A percentile compares a stretch with the other conserved stretches of the same genome.
phyloP scores from a whole-genome alignment of 306 rosid genomes.

The Abrus pulchellus region DNA sequence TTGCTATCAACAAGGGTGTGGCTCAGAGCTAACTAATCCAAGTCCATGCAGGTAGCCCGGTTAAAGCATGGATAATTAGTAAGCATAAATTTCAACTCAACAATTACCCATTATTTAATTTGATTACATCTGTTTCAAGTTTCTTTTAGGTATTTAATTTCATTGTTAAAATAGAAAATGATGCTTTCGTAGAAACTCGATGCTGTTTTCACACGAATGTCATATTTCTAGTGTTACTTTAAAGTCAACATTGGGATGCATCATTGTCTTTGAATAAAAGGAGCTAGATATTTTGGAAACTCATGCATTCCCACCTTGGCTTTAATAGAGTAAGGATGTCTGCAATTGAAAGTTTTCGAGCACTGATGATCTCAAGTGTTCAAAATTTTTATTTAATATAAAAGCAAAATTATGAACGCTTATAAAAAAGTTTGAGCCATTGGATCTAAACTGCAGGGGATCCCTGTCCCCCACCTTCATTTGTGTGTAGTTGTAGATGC shows the following conservation, averaged over 20 bases:
- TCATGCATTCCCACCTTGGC: not conserved
- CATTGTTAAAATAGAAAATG: not conserved
- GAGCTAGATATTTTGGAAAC: not conserved
- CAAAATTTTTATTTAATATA: not conserved
- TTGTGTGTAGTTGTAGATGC: no score
- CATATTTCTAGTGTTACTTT: not conserved
- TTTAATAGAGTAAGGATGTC: not conserved
- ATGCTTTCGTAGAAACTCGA: not conserved
- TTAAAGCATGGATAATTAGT: no score
- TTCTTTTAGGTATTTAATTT: not conserved
- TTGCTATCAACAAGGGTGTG: no score
- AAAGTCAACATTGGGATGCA: slow-evolving; percentile 11
- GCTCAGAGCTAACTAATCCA: no score
- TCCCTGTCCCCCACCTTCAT: no score
- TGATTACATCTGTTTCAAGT: not conserved
- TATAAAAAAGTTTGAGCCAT: no score
- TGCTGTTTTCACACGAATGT: not conserved
- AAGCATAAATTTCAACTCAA: not conserved
- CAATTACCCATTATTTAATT: not conserved
- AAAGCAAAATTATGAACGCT: no score
- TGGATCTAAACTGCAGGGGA: no score
- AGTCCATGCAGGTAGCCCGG: no score
- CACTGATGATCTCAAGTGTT: not conserved
- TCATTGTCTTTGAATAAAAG: not conserved
- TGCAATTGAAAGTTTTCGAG: not conserved